Evolutionary conservation across 371 early-diverging fungal genomes (phyloP).

Genomic region (Chytridium lagenaria): DNA sequence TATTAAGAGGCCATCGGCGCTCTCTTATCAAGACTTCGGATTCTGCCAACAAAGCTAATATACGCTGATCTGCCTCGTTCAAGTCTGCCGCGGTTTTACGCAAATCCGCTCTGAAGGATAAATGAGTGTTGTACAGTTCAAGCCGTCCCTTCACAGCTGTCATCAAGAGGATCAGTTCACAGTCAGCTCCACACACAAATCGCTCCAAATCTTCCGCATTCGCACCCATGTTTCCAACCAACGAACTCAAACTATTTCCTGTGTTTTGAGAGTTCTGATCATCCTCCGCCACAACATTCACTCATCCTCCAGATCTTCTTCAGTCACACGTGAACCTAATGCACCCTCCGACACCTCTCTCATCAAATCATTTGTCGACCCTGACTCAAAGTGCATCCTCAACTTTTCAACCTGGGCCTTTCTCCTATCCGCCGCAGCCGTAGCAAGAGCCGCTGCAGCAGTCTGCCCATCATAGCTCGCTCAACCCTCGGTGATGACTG

Average conservation of each 20-base stretch:
- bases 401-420: conserved; percentile 37
- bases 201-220: conserved; percentile 32
- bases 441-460: conserved; percentile 20
- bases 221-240: conserved; percentile 5
- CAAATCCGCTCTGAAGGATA: conserved; percentile 57
- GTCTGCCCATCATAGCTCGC: conserved; percentile 27
- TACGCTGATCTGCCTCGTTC: conserved; percentile 40
- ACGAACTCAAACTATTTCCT: neutral
- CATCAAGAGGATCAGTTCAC: conserved; percentile 61
- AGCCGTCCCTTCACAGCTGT: conserved; percentile 60
- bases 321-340: conserved; percentile 19
- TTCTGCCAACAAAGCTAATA: conserved; percentile 44
- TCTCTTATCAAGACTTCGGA: conserved; percentile 54
- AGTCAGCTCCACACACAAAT: conserved; percentile 48
- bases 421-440: conserved; percentile 24
- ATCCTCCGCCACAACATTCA: conserved; percentile 46
- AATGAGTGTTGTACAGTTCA: conserved; percentile 50
- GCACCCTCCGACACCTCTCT: conserved; percentile 20
- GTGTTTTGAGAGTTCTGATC: conserved; percentile 20
- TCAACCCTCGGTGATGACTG: conserved; percentile 22
- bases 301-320: conserved; percentile 43
- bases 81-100: conserved; percentile 43
- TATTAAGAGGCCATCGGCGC: conserved; percentile 57
- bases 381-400: conserved; percentile 28
- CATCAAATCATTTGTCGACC: conserved; percentile 31